phyloP scores from a whole-genome alignment of 176 grass and related monocot species.

The Oryza coarctata region DNA sequence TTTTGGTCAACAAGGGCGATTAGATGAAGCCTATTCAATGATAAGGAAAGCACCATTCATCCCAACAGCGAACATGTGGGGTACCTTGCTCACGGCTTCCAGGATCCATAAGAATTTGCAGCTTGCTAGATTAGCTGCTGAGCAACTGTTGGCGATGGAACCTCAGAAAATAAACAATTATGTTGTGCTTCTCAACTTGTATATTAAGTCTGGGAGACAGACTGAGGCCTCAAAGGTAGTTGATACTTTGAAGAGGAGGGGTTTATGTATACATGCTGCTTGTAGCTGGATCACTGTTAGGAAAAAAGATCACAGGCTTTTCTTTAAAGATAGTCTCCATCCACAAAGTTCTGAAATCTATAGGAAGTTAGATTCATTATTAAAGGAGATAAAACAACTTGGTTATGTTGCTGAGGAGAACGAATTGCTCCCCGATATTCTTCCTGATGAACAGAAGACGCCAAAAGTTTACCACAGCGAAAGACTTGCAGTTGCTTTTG shows the following conservation, averaged over 20 bases:
- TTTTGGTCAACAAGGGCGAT: constrained; percentile 71
- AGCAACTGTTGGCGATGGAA: constrained; percentile 68
- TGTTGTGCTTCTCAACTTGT: constrained; percentile 65
- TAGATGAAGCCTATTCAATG: constrained; percentile 78
- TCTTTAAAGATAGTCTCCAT: constrained; percentile 67
- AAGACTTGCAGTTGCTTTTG: constrained; percentile 75
- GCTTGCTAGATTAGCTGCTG: constrained; percentile 64
- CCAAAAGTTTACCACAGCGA: constrained; percentile 59
- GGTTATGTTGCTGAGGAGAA: constrained; percentile 55
- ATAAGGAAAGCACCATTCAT: constrained; percentile 65
- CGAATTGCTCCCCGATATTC: constrained; percentile 65
- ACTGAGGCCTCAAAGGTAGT: constrained; percentile 51
- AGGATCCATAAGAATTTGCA: constrained; percentile 69
- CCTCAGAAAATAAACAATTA: constrained; percentile 77
- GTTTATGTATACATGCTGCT: constrained; percentile 44
- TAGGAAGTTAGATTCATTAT: constrained; percentile 55
- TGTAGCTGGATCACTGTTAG: constrained; percentile 87
- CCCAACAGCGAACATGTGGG: constrained; percentile 81
- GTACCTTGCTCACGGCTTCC: constrained; percentile 73
- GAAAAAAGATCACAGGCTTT: constrained; percentile 67
- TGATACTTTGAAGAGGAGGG: constrained; percentile 54
- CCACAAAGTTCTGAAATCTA: constrained; percentile 60
- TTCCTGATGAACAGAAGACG: constrained; percentile 45
- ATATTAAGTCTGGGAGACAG: constrained; percentile 48
- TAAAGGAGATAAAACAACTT: constrained; percentile 52